Percentiles rank a stretch among this genome's conserved stretches.
Conservation (phyloP, 1,139 yeast species). For the Schizosaccharomyces versatilis region DNA sequence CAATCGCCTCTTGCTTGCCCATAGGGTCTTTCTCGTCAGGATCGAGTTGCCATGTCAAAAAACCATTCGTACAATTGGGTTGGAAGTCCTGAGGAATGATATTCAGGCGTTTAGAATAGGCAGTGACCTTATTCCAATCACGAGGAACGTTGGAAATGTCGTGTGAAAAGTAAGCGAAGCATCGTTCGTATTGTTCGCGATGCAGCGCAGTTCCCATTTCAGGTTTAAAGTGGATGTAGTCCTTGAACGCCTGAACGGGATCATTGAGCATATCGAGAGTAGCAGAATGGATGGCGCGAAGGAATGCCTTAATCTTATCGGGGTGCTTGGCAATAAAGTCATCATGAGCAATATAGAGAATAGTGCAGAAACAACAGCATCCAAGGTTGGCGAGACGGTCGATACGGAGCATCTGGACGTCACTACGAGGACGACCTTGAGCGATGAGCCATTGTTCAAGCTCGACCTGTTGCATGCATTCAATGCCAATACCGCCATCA, state of each 20-base stretch:
- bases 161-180: conserved; percentile 33
- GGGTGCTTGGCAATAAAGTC: conserved; percentile 29
- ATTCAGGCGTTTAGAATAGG: conserved; percentile 33
- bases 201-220: conserved; percentile 25
- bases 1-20: conserved; percentile 7
- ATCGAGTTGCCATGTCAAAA: conserved; percentile 31
- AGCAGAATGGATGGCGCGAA: conserved; percentile 30
- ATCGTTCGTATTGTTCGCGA: conserved; percentile 30
- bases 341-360: conserved; percentile 34
- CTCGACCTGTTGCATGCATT: conserved; percentile 38
- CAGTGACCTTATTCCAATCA: conserved; percentile 36
- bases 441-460: conserved; percentile 29
- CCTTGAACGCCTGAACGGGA: conserved; percentile 29
- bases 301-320: conserved; percentile 26
- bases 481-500: conserved; percentile 39
- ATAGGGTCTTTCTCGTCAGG: conserved; percentile 23
- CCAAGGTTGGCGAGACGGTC: conserved; percentile 37
- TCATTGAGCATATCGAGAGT: conserved; percentile 27
- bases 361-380: conserved; percentile 39
- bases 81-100: conserved; percentile 29
- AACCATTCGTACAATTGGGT: conserved; percentile 32
- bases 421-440: conserved; percentile 27
- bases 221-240: conserved; percentile 29
- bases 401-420: conserved; percentile 35
- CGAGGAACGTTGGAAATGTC: conserved; percentile 33